Evolutionary conservation across 768 basidiomycete species (phyloP), one percentile per base, ranked within the genome.

Genomic region (Russula virescens): DNA sequence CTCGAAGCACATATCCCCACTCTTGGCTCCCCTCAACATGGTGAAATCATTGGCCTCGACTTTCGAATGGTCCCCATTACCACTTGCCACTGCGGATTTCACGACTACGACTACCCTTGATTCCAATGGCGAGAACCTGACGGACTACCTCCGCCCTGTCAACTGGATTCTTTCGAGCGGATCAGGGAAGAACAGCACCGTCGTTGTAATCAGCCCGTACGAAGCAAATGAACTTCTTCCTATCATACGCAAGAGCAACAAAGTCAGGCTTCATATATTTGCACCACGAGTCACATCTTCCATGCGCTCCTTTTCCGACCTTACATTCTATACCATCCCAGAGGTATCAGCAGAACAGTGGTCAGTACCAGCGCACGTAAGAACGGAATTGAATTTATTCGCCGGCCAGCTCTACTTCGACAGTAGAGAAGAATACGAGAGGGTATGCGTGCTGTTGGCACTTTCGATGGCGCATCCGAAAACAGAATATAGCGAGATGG

Each of bases 331-430:
- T 35, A 38, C 38, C 21, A 56, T 66, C 34, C 49, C 62, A 3
- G 26, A 6, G 16, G 35, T 43, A 13, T 25, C n/a, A 1, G n/a
- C 13, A 7, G 26, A 46, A 25, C 13, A 13, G 19, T 56, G 61
- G 62, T 23, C 23, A 2, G 11, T 45, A 16, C 65, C 65, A 0
- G n/a, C 43, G 11, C 62, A 63, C 34, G 28, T 66, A 7, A 25
- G 47, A 19, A 52, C 40, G 6, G 42, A 54, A n/a, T 48, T 65
- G 11, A 55, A 58, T 45, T 31, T 64, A 5, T 66, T 56, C 5
- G 53, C 62, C 18, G 65, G 65, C 1, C 62, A 66, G 35, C 65
- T 66, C 5, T 66, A 59, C 58, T 58, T 66, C 2, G 65, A 66
- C 25, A 54, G 21, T n/a, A 53, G 40, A 50, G 54, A 53, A 31